These are phyloP conservation scores for Aspergillus cristatus DNA, from an alignment of 495 filamentous ascomycete genomes.

Conservation along the genomic window DNA sequence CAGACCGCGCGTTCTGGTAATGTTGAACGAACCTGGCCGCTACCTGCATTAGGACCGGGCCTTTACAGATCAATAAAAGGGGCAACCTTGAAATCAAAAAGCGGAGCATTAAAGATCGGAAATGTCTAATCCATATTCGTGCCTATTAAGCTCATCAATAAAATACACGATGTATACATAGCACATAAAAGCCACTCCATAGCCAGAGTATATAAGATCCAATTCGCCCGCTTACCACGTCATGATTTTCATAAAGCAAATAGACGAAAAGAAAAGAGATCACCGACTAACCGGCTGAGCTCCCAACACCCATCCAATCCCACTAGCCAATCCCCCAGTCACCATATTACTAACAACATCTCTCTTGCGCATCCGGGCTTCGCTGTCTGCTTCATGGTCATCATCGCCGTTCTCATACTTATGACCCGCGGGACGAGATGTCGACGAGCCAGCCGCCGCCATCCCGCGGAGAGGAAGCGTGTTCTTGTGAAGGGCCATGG, in stretches of 20 bases:
- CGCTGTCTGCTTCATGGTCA: slow-evolving; percentile 19
- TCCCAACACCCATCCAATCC: slow-evolving; percentile 79
- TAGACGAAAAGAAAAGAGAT: background rate
- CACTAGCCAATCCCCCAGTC: slow-evolving; percentile 64
- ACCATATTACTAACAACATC: slow-evolving; percentile 72
- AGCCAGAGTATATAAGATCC: too few relatives aligned
- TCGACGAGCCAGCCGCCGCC: slow-evolving; percentile 5
- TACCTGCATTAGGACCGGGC: too few relatives aligned
- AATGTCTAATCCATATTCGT: too few relatives aligned
- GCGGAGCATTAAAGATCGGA: too few relatives aligned
- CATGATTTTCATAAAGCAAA: background rate
- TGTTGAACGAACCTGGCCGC: too few relatives aligned
- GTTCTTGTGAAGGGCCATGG: slow-evolving; percentile 60
- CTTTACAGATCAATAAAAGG: too few relatives aligned
- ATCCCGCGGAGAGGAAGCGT: slow-evolving; percentile 44
- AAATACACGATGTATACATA: too few relatives aligned
- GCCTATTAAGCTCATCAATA: too few relatives aligned
- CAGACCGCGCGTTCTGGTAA: too few relatives aligned
- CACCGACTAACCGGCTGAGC: slow-evolving; percentile 48
- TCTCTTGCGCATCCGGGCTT: slow-evolving; percentile 57
- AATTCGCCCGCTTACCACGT: too few relatives aligned
- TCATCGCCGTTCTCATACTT: slow-evolving; percentile 10
- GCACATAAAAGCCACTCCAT: too few relatives aligned
- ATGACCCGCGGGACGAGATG: background rate
- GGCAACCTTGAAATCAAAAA: too few relatives aligned